Evolutionary conservation across 192 early-diverging fungal genomes (phyloP).

Genomic region (Allomyces javanicus): DNA sequence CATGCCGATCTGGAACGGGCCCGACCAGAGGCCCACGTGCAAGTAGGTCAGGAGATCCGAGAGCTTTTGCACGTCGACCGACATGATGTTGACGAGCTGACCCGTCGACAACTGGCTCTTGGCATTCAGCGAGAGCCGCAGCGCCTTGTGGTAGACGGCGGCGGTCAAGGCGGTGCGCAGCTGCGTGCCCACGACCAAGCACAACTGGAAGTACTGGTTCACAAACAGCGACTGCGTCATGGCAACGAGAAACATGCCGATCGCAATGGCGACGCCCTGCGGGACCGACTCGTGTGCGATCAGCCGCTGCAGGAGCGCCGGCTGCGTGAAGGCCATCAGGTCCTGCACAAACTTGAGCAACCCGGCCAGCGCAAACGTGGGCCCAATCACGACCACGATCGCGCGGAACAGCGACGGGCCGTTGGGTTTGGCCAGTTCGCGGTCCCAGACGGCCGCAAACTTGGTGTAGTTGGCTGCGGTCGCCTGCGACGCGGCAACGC

Average conservation of each 20-base stretch:
- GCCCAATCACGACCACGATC: slow-evolving; percentile 34
- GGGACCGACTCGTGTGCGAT: slow-evolving; percentile 37
- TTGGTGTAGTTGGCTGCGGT: slow-evolving; percentile 30
- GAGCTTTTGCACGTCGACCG: slow-evolving; percentile 40
- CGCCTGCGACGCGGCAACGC: slow-evolving; percentile 31
- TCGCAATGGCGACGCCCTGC: slow-evolving; percentile 62
- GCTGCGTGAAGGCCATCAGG: slow-evolving; percentile 53
- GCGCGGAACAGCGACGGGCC: slow-evolving; percentile 55
- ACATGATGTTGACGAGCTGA: slow-evolving; percentile 47
- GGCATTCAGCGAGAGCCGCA: slow-evolving; percentile 48
- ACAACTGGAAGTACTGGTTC: slow-evolving; percentile 77
- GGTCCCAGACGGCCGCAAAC: slow-evolving; percentile 53
- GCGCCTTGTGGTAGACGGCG: slow-evolving; percentile 68
- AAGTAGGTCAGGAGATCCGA: slow-evolving; percentile 44
- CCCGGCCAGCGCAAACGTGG: slow-evolving; percentile 45
- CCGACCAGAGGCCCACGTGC: slow-evolving; percentile 47
- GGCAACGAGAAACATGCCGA: slow-evolving; percentile 54
- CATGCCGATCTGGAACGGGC: slow-evolving; percentile 55
- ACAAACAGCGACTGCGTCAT: slow-evolving; percentile 55
- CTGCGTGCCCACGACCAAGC: slow-evolving; percentile 54
- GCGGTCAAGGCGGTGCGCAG: slow-evolving; percentile 53
- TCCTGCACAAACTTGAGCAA: slow-evolving; percentile 64
- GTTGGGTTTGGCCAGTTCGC: slow-evolving; percentile 25
- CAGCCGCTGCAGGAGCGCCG: slow-evolving; percentile 52
- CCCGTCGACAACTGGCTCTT: slow-evolving; percentile 62